Conservation (phyloP, 805 yeast genomes). For the Wickerhamomyces sydowiorum region DNA sequence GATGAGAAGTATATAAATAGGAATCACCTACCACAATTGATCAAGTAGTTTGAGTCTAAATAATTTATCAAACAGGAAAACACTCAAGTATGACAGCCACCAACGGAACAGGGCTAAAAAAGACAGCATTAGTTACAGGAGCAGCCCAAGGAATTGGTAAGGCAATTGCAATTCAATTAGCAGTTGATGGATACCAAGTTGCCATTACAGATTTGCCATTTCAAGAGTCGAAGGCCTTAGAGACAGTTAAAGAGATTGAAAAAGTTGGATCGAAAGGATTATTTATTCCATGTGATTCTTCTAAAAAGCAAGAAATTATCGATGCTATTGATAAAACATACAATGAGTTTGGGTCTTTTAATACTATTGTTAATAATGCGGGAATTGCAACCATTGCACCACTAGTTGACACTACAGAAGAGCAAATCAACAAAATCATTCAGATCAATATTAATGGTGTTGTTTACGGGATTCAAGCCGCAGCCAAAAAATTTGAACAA, state of each 20-base stretch:
- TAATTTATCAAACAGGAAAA: no score
- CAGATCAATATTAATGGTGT: slow-evolving; percentile 27
- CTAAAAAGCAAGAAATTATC: slow-evolving; percentile 19
- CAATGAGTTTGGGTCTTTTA: slow-evolving; percentile 25
- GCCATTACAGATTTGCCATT: slow-evolving; percentile 23
- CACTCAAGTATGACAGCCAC: no score
- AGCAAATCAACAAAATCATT: slow-evolving; percentile 19
- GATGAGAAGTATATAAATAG: no score
- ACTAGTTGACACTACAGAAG: slow-evolving; percentile 23
- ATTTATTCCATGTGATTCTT: slow-evolving; percentile 23
- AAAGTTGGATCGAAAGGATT: slow-evolving; percentile 15
- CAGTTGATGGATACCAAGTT: slow-evolving; percentile 55
- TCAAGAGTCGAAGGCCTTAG: slow-evolving; percentile 19
- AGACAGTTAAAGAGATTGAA: slow-evolving; percentile 18
- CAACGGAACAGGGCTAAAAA: no score
- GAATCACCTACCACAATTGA: no score
- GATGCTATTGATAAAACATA: slow-evolving; percentile 25
- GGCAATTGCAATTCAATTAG: slow-evolving; percentile 75
- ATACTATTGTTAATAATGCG: slow-evolving; percentile 32
- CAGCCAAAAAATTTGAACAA: slow-evolving; percentile 24
- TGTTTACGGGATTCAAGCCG: slow-evolving; percentile 29
- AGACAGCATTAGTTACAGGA: slow-evolving; percentile 73
- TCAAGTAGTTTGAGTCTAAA: no score
- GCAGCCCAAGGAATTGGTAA: slow-evolving; percentile 90
- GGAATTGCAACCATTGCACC: slow-evolving; percentile 26